A percentile compares a stretch with the other conserved stretches of the same genome.
Evolutionary conservation across 805 yeast species (phyloP).

Genomic region (Myxozyma vanderwaltii): DNA sequence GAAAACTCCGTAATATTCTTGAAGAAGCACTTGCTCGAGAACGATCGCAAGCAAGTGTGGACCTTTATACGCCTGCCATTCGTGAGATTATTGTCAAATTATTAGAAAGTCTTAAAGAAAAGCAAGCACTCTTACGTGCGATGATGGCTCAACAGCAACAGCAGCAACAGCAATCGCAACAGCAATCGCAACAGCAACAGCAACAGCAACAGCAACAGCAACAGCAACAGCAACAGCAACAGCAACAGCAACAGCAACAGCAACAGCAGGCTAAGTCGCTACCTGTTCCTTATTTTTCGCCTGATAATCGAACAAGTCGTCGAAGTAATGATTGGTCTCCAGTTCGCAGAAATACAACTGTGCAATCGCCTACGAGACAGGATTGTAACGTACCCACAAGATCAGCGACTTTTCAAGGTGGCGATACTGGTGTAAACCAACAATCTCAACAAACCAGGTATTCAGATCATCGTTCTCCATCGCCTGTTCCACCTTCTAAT

Average conservation of each 20-base stretch:
- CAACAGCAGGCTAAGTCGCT: too few relatives aligned
- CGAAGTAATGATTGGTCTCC: constrained; percentile 8
- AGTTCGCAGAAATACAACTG: constrained; percentile 14
- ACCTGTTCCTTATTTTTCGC: too few relatives aligned
- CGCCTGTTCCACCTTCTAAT: neutral
- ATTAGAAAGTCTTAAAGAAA: constrained; percentile 74
- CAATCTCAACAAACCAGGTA: neutral
- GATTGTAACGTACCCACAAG: constrained; percentile 3
- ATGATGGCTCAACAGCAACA: constrained; percentile 30
- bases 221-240: too few relatives aligned
- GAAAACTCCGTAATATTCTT: constrained; percentile 69
- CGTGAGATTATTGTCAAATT: constrained; percentile 82
- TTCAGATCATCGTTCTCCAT: neutral
- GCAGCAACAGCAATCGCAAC: constrained; percentile 30
- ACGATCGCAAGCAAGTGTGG: constrained; percentile 81
- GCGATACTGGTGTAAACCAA: neutral
- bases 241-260: too few relatives aligned
- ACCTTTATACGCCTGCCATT: constrained; percentile 77
- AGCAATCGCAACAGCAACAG: constrained; percentile 15
- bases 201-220: too few relatives aligned
- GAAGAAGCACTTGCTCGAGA: constrained; percentile 85
- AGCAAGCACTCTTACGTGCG: constrained; percentile 61
- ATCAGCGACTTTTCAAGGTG: constrained; percentile 5
- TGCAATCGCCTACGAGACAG: constrained; percentile 6
- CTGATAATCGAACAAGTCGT: too few relatives aligned